Conservation (phyloP, 1,284 basidiomycete genomes). For the Golubevia sp. region DNA sequence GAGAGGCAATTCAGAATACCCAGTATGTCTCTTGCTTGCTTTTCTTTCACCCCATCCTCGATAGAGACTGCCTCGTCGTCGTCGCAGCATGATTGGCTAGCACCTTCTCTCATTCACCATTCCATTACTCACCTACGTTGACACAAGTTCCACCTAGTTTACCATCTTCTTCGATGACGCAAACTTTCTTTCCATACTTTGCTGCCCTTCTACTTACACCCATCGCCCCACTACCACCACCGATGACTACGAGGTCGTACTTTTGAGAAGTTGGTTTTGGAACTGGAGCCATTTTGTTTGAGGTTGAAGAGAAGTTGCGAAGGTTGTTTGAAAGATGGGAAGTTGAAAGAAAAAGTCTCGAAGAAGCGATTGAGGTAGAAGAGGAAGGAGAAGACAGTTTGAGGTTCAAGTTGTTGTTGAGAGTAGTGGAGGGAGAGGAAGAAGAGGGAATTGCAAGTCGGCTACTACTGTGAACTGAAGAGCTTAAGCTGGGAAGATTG, state of each 20-base stretch:
- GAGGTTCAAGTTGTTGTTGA: too few species aligned
- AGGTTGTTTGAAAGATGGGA: conserved; percentile 6
- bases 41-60: too few species aligned
- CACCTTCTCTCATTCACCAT: too few species aligned
- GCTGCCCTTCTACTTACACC: conserved; percentile 70
- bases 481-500: too few species aligned
- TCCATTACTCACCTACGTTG: conserved; percentile 73
- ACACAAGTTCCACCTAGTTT: conserved; percentile 94
- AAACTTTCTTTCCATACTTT: conserved; percentile 91
- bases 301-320: conserved; percentile 4
- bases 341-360: conserved; percentile 2
- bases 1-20: too few species aligned
- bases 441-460: too few species aligned
- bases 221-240: conserved; percentile 60
- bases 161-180: conserved; percentile 79
- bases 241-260: conserved; percentile 59
- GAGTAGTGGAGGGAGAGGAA: too few species aligned
- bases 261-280: conserved; percentile 32
- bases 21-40: too few species aligned
- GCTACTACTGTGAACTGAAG: too few species aligned
- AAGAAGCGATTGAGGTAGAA: neutral
- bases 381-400: too few species aligned
- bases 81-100: too few species aligned
- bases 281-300: conserved; percentile 48
- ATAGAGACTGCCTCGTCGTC: too few species aligned